Base-by-base conservation (phyloP, 305 asterid genomes). In the Fraxinus platypoda region DNA sequence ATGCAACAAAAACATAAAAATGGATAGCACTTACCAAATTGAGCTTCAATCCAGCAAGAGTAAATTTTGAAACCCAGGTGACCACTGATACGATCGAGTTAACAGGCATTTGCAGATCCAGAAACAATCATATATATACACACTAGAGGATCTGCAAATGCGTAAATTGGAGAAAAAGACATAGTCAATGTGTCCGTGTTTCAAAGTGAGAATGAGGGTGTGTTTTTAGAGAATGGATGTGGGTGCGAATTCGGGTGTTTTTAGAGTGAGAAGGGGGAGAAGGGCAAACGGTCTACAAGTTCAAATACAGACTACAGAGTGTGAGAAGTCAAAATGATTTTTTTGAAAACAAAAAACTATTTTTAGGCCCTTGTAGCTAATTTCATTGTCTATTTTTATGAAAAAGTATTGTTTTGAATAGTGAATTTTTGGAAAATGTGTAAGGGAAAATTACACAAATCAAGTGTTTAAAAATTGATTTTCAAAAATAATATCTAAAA, bases 91-190 rank as follows among this genome's bases (percentile, higher is more conserved):
- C 81, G 83, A 92, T 87, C 87, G 83, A 74, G 70, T 87, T 88
- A 80, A 82, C 81, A 23, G 81, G 80, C 91, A 88, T 82, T 74
- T 68, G 82, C 85, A 85, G 94, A 94, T 88, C 91, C 90, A 38
- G 80, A 33, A 70, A 17, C 46, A 30, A 33, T 66, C 75, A 70
- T 70, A 15, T 70, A 31, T 3, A 34, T 0, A 83, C 15, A 41
- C 66, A 57, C 12, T 57, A 57, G 68, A 57, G 28, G 68, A 57
- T 19, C 68, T 57, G 68, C 68, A 57, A 19, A 57, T 57, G 68
- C 26, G 64, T 52, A 5, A 52, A 52, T 52, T 52, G 64, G 64
- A 52, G 25, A n/a, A 17, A 15, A 12, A 52, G 17, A 17, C 64
- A 54, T 4, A n/a, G 64, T 54, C 25, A 54, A 54, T n/a, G 9